Percentiles rank a stretch among this genome's conserved stretches.
These are phyloP conservation scores for Eimeria acervulina DNA, from an alignment of 169 alveolate genomes.

Conservation along the genomic window DNA sequence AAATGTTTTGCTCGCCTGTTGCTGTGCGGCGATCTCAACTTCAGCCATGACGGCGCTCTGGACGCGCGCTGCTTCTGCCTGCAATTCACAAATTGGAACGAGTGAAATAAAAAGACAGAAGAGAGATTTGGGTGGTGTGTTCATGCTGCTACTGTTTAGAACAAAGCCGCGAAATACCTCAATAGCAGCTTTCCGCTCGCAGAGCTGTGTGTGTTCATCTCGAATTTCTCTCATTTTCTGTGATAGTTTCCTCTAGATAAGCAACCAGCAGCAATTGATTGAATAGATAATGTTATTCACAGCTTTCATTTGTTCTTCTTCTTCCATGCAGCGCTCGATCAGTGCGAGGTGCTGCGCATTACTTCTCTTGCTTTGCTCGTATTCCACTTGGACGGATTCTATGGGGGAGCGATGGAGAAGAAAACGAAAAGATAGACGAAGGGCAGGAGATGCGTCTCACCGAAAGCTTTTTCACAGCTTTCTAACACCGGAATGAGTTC, in stretches of 20 bases:
- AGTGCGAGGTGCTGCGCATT: not conserved
- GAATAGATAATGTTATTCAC: not conserved
- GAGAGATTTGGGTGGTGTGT: not conserved
- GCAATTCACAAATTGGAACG: not conserved
- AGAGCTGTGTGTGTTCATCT: conserved; percentile 2
- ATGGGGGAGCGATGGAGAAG: not conserved
- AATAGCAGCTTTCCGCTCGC: not conserved
- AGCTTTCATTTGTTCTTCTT: conserved; percentile 8
- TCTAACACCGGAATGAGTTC: not conserved
- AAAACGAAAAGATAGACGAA: not conserved
- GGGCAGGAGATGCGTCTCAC: not conserved
- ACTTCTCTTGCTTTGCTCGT: not conserved
- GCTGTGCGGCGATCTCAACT: not conserved
- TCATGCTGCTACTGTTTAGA: no score
- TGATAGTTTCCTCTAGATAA: not conserved
- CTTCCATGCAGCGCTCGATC: conserved; percentile 41
- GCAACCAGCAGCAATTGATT: no score
- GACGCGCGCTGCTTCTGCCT: conserved; percentile 24
- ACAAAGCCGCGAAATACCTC: not conserved
- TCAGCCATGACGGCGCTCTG: not conserved
- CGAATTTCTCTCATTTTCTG: not conserved
- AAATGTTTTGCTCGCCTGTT: not conserved
- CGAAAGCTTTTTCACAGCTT: not conserved
- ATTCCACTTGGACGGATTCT: not conserved
- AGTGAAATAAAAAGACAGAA: not conserved